Evolutionary conservation across 108 stramenopile genomes (phyloP), one percentile per base, ranked within the genome.

Genomic region (Stephanodiscus triporus): DNA sequence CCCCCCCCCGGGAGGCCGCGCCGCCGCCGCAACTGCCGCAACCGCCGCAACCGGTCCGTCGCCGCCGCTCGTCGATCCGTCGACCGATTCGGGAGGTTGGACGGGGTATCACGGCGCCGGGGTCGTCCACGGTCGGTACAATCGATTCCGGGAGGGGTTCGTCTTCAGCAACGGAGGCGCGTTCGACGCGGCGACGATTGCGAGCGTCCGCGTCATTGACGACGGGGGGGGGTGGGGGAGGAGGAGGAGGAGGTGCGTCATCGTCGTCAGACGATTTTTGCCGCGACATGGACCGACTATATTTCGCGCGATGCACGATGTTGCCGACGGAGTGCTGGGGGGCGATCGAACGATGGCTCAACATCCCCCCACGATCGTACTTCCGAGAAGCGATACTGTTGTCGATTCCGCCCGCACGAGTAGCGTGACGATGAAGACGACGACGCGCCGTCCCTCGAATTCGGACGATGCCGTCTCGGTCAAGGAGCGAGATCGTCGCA

Each of bases 21-120:
- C 10, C 7, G 7, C 11, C 40, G 27, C 43, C 57, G 38, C 38
- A 42, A 30, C 27, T 14, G 23, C 9, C 29, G 61, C 47, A 1
- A 34, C 34, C 20, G 23, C n/a, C 16, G 4, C 9, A 16, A 45
- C 37, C 1, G 51, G 23, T 17, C 6, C 27, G 10, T 64, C 48
- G 40, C 49, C 58, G 10, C 72, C 72, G 27, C 9, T 73, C 20
- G 88, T 91, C 56, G 73, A 77, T 56, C 80, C 80, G 45, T 60
- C 59, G 7, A 78, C 84, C 6, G 88, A 90, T 77, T 87, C 93
- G 9, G 83, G 83, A 7, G 77, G 89, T 68, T 88, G 76, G 50
- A 91, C 88, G 1, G 91, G 94, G 0, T 92, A 88, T 62, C 94
- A 95, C 69, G n/a, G 20, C 23, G 82, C 87, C 8, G 73, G 80